These are phyloP conservation scores for Adansonia rubrostipa DNA, from an alignment of 441 rosid genomes.

Conservation along the genomic window DNA sequence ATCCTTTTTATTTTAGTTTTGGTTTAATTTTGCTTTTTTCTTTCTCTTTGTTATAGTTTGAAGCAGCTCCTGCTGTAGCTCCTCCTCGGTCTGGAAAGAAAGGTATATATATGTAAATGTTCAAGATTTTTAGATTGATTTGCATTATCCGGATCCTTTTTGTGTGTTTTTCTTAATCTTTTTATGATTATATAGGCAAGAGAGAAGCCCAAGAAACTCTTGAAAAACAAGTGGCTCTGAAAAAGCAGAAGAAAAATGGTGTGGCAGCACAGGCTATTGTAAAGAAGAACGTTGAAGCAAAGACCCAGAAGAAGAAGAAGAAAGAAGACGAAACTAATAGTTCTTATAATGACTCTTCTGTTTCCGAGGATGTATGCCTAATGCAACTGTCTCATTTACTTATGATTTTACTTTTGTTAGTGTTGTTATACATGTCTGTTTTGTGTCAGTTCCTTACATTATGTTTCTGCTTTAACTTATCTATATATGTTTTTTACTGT, in stretches of 20 bases:
- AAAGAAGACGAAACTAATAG: constrained; percentile 6
- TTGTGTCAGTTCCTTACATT: neutral
- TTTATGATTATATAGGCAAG: constrained; percentile 17
- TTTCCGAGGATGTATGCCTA: constrained; percentile 53
- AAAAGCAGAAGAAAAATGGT: constrained; percentile 24
- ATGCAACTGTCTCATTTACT: neutral
- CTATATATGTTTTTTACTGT: neutral
- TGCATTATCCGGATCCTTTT: neutral
- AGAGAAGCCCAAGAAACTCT: constrained; percentile 18
- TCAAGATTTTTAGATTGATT: neutral
- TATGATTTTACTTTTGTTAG: neutral
- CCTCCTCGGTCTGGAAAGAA: constrained; percentile 19
- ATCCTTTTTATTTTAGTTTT: neutral
- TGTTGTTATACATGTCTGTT: neutral
- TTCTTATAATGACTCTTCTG: constrained; percentile 19
- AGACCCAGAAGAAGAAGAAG: constrained; percentile 20
- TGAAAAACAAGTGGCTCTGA: constrained; percentile 16
- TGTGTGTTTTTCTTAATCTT: neutral
- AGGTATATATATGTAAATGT: neutral
- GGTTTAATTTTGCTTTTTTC: constrained; percentile 7
- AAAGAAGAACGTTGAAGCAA: constrained; percentile 22
- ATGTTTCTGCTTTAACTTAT: neutral
- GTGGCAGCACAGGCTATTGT: constrained; percentile 16
- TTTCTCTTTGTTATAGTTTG: neutral
- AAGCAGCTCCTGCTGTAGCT: constrained; percentile 23